Evolutionary conservation across 2,329 filamentous ascomycete genomes (phyloP).

Genomic region (Penicillium sp.): DNA sequence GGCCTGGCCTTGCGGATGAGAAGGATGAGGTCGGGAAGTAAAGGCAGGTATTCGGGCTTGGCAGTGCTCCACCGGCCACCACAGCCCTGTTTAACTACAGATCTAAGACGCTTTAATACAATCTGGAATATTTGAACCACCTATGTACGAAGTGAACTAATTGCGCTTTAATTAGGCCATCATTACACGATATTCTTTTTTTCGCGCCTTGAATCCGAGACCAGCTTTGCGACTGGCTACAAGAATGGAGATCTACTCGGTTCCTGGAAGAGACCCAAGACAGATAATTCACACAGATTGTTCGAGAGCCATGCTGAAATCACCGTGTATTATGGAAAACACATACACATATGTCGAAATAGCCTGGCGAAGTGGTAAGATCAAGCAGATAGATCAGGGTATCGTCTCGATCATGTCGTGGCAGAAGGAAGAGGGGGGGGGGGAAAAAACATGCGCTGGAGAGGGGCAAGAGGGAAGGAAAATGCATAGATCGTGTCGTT

Average conservation of each 20-base stretch:
- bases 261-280: slow-evolving; percentile 1
- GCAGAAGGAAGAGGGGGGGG: slow-evolving; percentile 17
- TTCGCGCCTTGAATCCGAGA: slow-evolving; percentile 16
- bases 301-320: slow-evolving; percentile 19
- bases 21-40: slow-evolving; percentile 22
- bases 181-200: slow-evolving; percentile 26
- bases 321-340: slow-evolving; percentile 13
- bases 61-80: slow-evolving; percentile 18
- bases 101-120: background rate
- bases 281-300: slow-evolving; percentile 5
- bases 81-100: background rate
- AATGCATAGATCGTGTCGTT: slow-evolving; percentile 34
- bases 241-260: slow-evolving; percentile 14
- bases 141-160: slow-evolving; percentile 4
- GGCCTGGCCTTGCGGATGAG: slow-evolving; percentile 13
- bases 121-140: no score
- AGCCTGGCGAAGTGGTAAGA: slow-evolving; percentile 20
- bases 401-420: slow-evolving; percentile 33
- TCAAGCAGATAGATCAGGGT: slow-evolving; percentile 32
- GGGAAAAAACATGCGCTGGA: slow-evolving; percentile 19
- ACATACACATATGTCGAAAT: slow-evolving; percentile 18
- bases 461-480: slow-evolving; percentile 25
- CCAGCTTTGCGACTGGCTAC: slow-evolving; percentile 12
- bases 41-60: slow-evolving; percentile 28
- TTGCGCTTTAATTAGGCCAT: slow-evolving; percentile 19